Evolutionary conservation across 148 eudicot genomes (phyloP).

Genomic region (Bassia scoparia): DNA sequence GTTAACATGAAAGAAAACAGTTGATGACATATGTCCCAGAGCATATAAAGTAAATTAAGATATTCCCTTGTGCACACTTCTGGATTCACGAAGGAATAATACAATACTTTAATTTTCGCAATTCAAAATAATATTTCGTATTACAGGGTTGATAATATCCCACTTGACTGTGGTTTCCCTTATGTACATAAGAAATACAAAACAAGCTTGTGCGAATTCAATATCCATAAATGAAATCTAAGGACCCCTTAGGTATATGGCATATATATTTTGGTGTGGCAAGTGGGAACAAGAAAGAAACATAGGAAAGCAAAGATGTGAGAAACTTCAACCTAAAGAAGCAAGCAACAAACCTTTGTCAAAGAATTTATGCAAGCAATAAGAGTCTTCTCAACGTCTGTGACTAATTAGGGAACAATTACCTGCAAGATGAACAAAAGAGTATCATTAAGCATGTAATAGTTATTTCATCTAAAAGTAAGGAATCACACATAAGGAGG

Average conservation of each 20-base stretch:
- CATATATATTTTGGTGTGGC: background rate
- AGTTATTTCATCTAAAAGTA: background rate
- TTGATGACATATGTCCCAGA: background rate
- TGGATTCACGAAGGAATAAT: background rate
- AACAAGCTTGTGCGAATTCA: background rate
- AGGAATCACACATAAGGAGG: slow-evolving; percentile 2
- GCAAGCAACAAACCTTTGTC: slow-evolving; percentile 62
- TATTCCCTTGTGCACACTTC: background rate
- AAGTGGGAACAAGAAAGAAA: background rate
- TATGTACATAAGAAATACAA: too few species aligned
- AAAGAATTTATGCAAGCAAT: slow-evolving; percentile 82
- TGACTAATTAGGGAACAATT: slow-evolving; percentile 69
- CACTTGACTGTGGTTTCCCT: too few species aligned
- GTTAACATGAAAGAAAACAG: background rate
- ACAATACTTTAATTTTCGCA: too few species aligned
- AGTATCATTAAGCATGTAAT: background rate
- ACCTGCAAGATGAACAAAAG: slow-evolving; percentile 51
- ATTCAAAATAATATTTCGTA: too few species aligned
- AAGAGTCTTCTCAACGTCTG: slow-evolving; percentile 90
- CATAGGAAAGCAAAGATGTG: background rate
- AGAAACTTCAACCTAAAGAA: background rate
- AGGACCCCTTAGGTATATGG: background rate
- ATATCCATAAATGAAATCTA: background rate
- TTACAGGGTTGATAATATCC: too few species aligned
- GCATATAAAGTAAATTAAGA: too few species aligned